These are phyloP conservation scores for Zasmidium citrigriseum DNA, from an alignment of 2,329 filamentous ascomycete species.

Conservation along the genomic window DNA sequence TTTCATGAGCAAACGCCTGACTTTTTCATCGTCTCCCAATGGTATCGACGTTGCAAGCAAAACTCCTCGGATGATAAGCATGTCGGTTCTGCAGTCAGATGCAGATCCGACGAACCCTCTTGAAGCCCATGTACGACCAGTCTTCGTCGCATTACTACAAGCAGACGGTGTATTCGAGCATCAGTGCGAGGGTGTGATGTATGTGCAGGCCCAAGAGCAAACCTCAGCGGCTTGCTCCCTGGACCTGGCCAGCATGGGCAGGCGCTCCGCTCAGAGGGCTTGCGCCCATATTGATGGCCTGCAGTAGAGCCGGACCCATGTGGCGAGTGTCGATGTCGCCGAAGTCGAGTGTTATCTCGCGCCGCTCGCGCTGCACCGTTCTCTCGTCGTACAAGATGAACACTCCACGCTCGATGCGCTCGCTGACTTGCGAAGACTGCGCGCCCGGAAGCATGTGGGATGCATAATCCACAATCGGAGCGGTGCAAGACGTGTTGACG, in stretches of 20 bases:
- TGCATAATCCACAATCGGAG: slow-evolving; percentile 31
- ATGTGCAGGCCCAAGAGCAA: background rate
- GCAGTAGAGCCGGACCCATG: background rate
- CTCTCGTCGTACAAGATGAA: slow-evolving; percentile 58
- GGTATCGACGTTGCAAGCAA: background rate
- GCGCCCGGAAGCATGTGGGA: slow-evolving; percentile 26
- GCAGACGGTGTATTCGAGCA: no score
- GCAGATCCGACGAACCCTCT: no score
- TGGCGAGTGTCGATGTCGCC: slow-evolving; percentile 48
- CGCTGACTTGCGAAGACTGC: slow-evolving; percentile 46
- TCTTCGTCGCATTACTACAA: no score
- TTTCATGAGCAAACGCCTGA: background rate
- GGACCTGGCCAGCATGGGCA: background rate
- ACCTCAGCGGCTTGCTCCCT: background rate
- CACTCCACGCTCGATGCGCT: slow-evolving; percentile 52
- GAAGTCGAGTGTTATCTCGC: slow-evolving; percentile 55
- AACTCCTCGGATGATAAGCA: background rate
- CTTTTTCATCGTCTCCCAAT: background rate
- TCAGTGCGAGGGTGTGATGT: background rate
- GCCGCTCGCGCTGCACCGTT: slow-evolving; percentile 54
- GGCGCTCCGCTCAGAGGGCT: background rate
- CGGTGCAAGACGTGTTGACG: slow-evolving; percentile 30
- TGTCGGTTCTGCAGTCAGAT: no score
- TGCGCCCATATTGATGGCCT: background rate
- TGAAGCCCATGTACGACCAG: no score